These are phyloP conservation scores for Rhododendron mucronatum DNA, from an alignment of 148 eudicot genomes.

Conservation along the genomic window DNA sequence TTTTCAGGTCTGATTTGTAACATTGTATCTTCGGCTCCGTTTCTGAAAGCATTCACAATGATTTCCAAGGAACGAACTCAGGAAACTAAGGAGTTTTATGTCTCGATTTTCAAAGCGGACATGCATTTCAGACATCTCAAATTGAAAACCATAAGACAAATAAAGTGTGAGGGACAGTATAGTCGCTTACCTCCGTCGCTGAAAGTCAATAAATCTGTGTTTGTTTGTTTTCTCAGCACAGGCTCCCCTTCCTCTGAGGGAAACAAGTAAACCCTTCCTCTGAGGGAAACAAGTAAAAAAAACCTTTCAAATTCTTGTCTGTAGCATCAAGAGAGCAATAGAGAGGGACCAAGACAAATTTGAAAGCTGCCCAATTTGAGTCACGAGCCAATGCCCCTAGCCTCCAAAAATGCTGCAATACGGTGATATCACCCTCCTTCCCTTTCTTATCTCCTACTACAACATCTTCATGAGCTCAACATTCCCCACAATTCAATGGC, in stretches of 20 bases:
- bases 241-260: not conserved
- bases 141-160: not conserved
- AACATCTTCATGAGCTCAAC: conserved; percentile 5
- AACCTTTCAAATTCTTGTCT: conserved; percentile 11
- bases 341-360: conserved; percentile 15
- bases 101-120: not conserved
- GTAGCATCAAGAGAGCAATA: not conserved
- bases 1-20: not conserved
- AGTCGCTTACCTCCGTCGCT: conserved; percentile 1
- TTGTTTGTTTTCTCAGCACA: conserved; percentile 1
- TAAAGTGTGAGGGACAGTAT: not conserved
- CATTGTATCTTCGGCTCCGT: not conserved
- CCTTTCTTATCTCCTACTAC: conserved; percentile 4
- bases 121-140: not conserved
- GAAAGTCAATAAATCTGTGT: not conserved
- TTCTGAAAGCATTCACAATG: not conserved
- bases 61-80: not conserved
- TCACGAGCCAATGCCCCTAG: conserved; percentile 12
- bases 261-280: no score
- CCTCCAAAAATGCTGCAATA: conserved; percentile 2
- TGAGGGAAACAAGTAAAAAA: not conserved
- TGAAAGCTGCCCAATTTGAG: conserved; percentile 4
- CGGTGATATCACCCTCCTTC: not conserved
- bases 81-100: not conserved
- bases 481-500: conserved; percentile 26